phyloP scores from a whole-genome alignment of 371 early-diverging fungal genomes.

The Mucor indicus region DNA sequence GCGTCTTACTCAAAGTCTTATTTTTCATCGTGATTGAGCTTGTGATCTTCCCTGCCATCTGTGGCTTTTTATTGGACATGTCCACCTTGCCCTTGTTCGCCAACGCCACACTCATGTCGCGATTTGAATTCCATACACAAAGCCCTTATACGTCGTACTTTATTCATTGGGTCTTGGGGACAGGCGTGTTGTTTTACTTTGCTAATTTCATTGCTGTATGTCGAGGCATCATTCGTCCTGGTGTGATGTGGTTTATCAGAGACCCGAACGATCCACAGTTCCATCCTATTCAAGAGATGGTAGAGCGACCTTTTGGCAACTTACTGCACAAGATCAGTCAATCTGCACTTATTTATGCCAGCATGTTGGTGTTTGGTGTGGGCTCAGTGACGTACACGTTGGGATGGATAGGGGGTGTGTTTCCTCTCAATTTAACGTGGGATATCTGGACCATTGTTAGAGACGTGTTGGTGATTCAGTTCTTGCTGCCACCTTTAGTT shows the following conservation, averaged over 20 bases:
- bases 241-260: constrained; percentile 96
- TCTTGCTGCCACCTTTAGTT: constrained; percentile 68
- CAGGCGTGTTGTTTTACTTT: constrained; percentile 90
- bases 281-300: constrained; percentile 87
- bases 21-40: constrained; percentile 87
- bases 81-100: constrained; percentile 76
- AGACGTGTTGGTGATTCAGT: constrained; percentile 74
- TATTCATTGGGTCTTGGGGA: constrained; percentile 90
- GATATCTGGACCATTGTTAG: no score
- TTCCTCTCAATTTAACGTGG: constrained; percentile 50
- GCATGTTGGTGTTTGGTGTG: constrained; percentile 67
- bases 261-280: constrained; percentile 94
- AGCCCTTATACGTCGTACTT: constrained; percentile 72
- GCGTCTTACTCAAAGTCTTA: constrained; percentile 62
- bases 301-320: constrained; percentile 69
- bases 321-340: constrained; percentile 79
- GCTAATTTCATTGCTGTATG: constrained; percentile 79
- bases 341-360: constrained; percentile 78
- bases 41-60: constrained; percentile 80
- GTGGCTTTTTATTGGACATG: constrained; percentile 82
- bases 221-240: constrained; percentile 81
- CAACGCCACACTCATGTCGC: constrained; percentile 54
- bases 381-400: constrained; percentile 59
- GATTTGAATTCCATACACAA: constrained; percentile 54
- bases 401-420: constrained; percentile 33